Evolutionary conservation across 116 monocot species (phyloP), one percentile per base, ranked within the genome.

Genomic region (Cymodocea nodosa): DNA sequence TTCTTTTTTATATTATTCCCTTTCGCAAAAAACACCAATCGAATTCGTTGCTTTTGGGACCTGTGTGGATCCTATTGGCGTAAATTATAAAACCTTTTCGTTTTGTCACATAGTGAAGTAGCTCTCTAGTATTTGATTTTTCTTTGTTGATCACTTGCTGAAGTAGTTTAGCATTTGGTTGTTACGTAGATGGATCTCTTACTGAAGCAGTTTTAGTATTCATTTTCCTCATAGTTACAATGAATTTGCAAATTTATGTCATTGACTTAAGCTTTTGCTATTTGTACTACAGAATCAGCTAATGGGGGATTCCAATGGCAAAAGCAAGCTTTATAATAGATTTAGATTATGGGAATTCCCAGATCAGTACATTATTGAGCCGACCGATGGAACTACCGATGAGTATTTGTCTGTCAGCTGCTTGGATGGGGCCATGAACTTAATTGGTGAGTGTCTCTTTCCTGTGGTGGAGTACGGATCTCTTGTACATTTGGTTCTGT

Each of bases 301-400:
- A 30, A 63, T 63, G 63, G 63, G 48, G 44, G 23, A 63, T 22
- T 20, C 36, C 4, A 49, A 63, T 44, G 44, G 8, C 2, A 23
- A 48, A 14, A 35, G 25, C 0, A 82, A 74, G 61, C 57, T 77
- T 22, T 64, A 71, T 22, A 71, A 50, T 37, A 66, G 67, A 62
- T 56, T 82, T 59, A 67, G 82, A 59, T 34, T 82, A 20, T 82
- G 82, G 82, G 82, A 82, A 54, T 78, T 71, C 50, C 82, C 74
- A 12, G 77, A 78, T 39, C 74, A 71, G 24, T 82, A 82, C 56
- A 49, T 82, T 36, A 58, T 82, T 50, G 78, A 82, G 73, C 71
- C 77, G 12, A 71, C 68, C 14, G 78, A 78, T 69, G 74, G 77
- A 13, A 48, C 49, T 50, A 53, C 64, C 25, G 64, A 75, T 22